A percentile compares a stretch with the other conserved stretches of the same genome.
These are phyloP conservation scores for Thalassiosira exigua DNA, from an alignment of 352 stramenopile genomes.

Conservation along the genomic window DNA sequence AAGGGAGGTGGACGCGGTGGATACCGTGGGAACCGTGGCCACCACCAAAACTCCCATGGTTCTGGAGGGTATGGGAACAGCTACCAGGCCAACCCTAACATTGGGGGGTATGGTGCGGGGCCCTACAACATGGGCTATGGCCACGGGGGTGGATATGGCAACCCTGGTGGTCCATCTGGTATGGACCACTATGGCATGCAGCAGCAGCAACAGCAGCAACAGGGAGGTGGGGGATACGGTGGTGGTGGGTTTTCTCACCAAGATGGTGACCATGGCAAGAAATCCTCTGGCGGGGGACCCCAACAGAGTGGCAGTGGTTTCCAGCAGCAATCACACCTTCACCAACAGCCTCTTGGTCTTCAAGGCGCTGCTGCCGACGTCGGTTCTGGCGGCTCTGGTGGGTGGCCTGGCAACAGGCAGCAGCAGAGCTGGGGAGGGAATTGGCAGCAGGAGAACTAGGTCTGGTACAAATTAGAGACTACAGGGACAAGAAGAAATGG, in stretches of 20 bases:
- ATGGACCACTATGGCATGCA: constrained; percentile 81
- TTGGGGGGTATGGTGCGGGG: constrained; percentile 65
- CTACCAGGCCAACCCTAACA: constrained; percentile 40
- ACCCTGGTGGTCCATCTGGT: constrained; percentile 27
- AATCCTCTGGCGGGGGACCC: constrained; percentile 18
- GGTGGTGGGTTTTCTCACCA: constrained; percentile 55
- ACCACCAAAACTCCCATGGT: constrained; percentile 61
- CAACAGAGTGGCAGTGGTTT: constrained; percentile 26
- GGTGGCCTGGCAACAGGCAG: neutral
- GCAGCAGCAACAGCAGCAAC: constrained; percentile 58
- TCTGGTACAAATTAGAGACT: neutral
- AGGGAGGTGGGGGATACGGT: constrained; percentile 19
- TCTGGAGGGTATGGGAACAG: constrained; percentile 58
- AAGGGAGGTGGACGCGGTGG: constrained; percentile 61
- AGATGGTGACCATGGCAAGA: constrained; percentile 67
- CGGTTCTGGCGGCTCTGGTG: neutral
- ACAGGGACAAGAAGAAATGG: neutral
- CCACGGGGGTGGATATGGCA: constrained; percentile 65
- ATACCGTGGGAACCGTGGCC: constrained; percentile 68
- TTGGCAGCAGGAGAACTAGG: neutral
- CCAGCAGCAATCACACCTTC: constrained; percentile 29
- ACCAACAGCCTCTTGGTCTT: constrained; percentile 43
- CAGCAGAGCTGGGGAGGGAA: neutral
- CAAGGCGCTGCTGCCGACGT: constrained; percentile 8
- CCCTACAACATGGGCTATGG: constrained; percentile 69